Base-by-base conservation (phyloP, 1,284 basidiomycete species). In the Cutaneotrichosporon dermatis region DNA sequence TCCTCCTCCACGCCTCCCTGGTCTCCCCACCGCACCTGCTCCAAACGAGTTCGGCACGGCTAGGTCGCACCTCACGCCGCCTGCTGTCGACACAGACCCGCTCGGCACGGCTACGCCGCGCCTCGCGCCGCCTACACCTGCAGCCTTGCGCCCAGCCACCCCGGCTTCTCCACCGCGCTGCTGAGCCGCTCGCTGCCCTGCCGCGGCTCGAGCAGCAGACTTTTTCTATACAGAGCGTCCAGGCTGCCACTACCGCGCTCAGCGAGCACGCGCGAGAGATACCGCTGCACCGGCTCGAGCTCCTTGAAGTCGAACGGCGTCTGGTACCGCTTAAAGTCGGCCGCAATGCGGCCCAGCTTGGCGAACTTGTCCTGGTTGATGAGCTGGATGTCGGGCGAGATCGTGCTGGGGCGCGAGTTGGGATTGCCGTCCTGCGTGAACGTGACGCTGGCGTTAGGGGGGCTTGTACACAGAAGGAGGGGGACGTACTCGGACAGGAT, bases 381-480 rank as follows among this genome's bases (percentile, higher is more conserved):
- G 51, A 99, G 79, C 72, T 88, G 89, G 76, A 91, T 87, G 53
- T 85, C 84, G 2, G 88, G 82, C 57, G 87, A 86, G 60, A 84
- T 76, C 1, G 89, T 89, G 10, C 91, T 89, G n/a, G 87, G 83
- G 64, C 95, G 84, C 68, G 87, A 83, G 7, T 89, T 88, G 7
- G 92, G 88, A 75, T 98, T 98, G 42, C 95, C 95, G 71, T 96
- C 95, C 55, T 89, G 86, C 69, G 92, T 94, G 78, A 98, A 99
- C 1, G 93, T 98, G 62, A 97, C 84, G 76, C 76, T 78, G 60
- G 12, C 45, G 57, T 52, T 36, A 48, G 44, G 34, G 9, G 12
- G 45, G 16, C 45, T 35, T 25, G 12, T 15, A 6, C 43, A 13
- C 50, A 25, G 40, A 34, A 35, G 12, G 25, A n/a, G 39, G 39